Conservation (phyloP, 352 stramenopile genomes). For the Globisporangium middletonii region DNA sequence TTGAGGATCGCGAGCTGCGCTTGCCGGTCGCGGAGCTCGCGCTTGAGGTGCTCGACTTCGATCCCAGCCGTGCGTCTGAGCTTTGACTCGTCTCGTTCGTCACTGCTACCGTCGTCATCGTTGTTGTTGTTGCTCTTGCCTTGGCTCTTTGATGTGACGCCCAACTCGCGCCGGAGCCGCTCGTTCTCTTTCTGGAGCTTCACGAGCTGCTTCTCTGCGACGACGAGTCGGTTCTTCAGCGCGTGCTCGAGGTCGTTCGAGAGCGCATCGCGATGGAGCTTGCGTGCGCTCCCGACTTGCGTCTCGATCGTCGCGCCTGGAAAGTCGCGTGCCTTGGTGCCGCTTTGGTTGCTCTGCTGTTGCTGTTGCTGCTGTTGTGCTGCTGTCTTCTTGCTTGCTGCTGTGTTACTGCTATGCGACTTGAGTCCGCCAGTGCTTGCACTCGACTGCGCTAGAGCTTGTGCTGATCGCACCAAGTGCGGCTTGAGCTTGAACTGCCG, state of each 20-base stretch:
- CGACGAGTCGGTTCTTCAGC: constrained; percentile 62
- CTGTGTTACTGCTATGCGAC: not conserved
- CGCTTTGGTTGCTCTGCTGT: not conserved
- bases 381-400: constrained; percentile 8
- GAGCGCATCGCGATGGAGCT: constrained; percentile 43
- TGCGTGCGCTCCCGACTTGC: constrained; percentile 39
- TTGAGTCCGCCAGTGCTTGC: not conserved
- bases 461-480: constrained; percentile 6
- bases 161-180: constrained; percentile 23
- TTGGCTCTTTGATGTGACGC: not conserved
- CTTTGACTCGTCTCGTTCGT: constrained; percentile 5
- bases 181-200: constrained; percentile 72
- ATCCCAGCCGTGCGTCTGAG: constrained; percentile 4
- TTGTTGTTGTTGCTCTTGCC: constrained; percentile 30
- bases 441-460: not conserved
- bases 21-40: constrained; percentile 74
- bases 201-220: constrained; percentile 64
- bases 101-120: constrained; percentile 20
- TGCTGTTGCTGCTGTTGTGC: not conserved
- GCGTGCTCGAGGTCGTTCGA: constrained; percentile 58
- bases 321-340: constrained; percentile 16
- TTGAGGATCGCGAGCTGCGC: constrained; percentile 83
- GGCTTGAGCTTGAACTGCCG: constrained; percentile 19
- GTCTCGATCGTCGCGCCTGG: constrained; percentile 24
- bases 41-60: constrained; percentile 54